Percentiles rank a stretch among this genome's conserved stretches.
These are phyloP conservation scores for Castanopsis chinensis DNA, from an alignment of 306 rosid genomes.

Conservation along the genomic window DNA sequence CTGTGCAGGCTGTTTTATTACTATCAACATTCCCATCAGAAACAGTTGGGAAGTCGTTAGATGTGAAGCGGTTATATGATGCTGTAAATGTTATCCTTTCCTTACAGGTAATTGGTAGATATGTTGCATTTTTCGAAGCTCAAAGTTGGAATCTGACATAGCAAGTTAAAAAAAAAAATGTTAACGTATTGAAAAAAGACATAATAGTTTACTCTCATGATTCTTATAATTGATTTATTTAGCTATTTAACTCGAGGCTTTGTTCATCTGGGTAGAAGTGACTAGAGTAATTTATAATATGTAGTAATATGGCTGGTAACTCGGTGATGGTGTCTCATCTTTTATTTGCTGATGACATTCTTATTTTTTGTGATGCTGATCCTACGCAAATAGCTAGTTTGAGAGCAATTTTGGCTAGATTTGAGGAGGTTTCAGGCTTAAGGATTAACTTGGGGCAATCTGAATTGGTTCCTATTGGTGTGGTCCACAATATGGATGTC, in stretches of 20 bases:
- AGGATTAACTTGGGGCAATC: too few relatives aligned
- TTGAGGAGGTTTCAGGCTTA: too few relatives aligned
- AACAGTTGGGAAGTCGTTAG: slow-evolving; percentile 70
- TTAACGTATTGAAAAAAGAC: neutral
- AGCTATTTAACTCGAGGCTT: neutral
- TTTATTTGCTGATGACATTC: too few relatives aligned
- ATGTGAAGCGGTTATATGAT: slow-evolving; percentile 49
- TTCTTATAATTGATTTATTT: neutral
- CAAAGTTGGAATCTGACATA: neutral
- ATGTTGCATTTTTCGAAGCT: neutral
- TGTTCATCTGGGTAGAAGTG: neutral
- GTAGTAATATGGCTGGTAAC: too few relatives aligned
- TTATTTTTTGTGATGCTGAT: too few relatives aligned
- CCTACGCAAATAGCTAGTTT: too few relatives aligned
- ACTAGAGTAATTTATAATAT: neutral
- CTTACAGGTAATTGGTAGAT: slow-evolving; percentile 53
- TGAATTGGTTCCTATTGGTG: too few relatives aligned
- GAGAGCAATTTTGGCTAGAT: too few relatives aligned
- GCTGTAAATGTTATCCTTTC: slow-evolving; percentile 82
- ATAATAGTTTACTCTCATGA: neutral
- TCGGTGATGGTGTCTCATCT: too few relatives aligned
- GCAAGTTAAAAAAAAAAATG: too few relatives aligned
- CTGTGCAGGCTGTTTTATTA: slow-evolving; percentile 57
- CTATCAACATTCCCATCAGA: slow-evolving; percentile 63
- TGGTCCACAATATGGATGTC: too few relatives aligned